Percentiles rank a stretch among this genome's conserved stretches.
phyloP scores from a whole-genome alignment of 1,284 basidiomycete species.

The Ustilago hordei region DNA sequence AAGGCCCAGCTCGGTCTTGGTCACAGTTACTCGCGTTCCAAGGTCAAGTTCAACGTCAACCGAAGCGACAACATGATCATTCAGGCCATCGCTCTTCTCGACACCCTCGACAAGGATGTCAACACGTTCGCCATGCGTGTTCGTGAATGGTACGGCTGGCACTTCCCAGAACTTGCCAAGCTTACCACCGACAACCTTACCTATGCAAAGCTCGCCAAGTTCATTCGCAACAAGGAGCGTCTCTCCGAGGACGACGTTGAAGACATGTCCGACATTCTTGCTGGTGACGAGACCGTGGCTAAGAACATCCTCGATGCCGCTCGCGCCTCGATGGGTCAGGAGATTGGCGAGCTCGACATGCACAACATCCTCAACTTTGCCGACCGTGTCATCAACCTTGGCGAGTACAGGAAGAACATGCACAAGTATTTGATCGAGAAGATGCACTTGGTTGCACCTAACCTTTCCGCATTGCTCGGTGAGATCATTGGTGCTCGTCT shows the following conservation, averaged over 20 bases:
- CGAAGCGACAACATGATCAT: slow-evolving; percentile 99
- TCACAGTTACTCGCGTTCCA: slow-evolving; percentile 96
- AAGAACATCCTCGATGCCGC: slow-evolving; percentile 95
- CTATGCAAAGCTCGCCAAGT: slow-evolving; percentile 87
- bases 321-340: slow-evolving; percentile 93
- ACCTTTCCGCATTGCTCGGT: slow-evolving; percentile 87
- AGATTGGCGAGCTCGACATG: slow-evolving; percentile 92
- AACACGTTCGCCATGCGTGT: slow-evolving; percentile 99
- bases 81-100: slow-evolving; percentile 96
- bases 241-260: slow-evolving; percentile 78
- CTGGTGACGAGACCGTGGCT: slow-evolving; percentile 86
- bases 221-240: slow-evolving; percentile 86
- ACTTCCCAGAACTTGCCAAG: slow-evolving; percentile 96
- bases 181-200: slow-evolving; percentile 95
- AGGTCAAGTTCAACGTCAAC: slow-evolving; percentile 98
- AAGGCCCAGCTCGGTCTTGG: slow-evolving; percentile 92
- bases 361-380: slow-evolving; percentile 96
- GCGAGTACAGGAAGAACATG: slow-evolving; percentile 93
- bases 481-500: slow-evolving; percentile 94
- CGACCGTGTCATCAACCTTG: slow-evolving; percentile 87
- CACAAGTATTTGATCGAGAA: slow-evolving; percentile 92
- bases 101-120: slow-evolving; percentile 99
- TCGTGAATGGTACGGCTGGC: slow-evolving; percentile 99
- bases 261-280: slow-evolving; percentile 84
- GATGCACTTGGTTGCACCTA: slow-evolving; percentile 98